phyloP scores from a whole-genome alignment of 306 rosid species.

The Oxytropis ochrocephala region DNA sequence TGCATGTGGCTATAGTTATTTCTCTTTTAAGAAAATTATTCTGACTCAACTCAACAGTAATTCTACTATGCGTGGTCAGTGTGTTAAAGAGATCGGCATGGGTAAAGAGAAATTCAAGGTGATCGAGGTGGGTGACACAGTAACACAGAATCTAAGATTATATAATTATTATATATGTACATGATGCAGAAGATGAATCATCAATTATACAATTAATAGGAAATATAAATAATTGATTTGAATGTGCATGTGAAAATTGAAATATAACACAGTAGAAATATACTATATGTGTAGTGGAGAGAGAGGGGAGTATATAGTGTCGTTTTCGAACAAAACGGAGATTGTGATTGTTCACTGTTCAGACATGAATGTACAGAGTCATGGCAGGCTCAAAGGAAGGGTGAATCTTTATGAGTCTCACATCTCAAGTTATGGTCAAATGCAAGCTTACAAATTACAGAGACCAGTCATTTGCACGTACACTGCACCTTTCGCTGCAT shows the following conservation, averaged over 20 bases:
- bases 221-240: background rate
- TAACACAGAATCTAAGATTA: conserved; percentile 8
- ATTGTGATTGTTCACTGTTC: conserved; percentile 28
- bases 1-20: conserved; percentile 13
- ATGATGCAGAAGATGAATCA: background rate
- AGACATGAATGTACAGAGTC: background rate
- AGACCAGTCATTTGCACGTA: conserved; percentile 19
- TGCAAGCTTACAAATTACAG: conserved; percentile 19
- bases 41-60: conserved; percentile 8
- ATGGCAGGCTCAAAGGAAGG: background rate
- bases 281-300: background rate
- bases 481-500: conserved; percentile 21
- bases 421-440: conserved; percentile 25
- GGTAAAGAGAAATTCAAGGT: conserved; percentile 17
- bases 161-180: too few relatives aligned
- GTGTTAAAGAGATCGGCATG: conserved; percentile 13
- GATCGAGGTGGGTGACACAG: conserved; percentile 18
- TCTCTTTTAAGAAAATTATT: background rate
- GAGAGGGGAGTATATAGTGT: background rate
- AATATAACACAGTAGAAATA: background rate
- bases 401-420: conserved; percentile 11
- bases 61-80: conserved; percentile 4
- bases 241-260: background rate
- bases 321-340: conserved; percentile 19
- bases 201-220: background rate